Percentiles rank a stretch among this genome's conserved stretches.
Evolutionary conservation across 2,329 filamentous ascomycete genomes (phyloP).

Genomic region (Ascocoryne sarcoides): DNA sequence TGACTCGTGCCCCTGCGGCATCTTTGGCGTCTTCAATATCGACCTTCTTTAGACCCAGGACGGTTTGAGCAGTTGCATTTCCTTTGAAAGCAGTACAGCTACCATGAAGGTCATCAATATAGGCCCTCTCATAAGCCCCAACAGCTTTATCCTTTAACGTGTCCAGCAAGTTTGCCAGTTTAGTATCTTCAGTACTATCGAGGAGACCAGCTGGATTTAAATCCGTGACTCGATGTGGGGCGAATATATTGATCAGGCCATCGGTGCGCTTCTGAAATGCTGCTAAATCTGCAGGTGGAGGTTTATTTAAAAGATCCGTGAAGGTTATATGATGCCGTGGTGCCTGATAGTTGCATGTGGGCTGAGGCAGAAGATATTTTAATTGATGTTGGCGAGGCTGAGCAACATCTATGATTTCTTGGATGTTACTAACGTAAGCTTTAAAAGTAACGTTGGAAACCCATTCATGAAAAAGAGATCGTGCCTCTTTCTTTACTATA

Average conservation of each 20-base stretch:
- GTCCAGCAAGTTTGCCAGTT: not conserved
- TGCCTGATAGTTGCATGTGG: not conserved
- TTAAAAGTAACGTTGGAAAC: not conserved
- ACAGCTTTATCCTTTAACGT: not conserved
- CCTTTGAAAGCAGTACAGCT: not conserved
- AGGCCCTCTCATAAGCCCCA: not conserved
- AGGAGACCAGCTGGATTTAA: too few relatives aligned
- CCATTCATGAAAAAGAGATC: not conserved
- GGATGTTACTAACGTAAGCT: not conserved
- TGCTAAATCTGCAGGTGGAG: too few relatives aligned
- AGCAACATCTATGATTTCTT: not conserved
- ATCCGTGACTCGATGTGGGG: too few relatives aligned
- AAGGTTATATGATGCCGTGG: not conserved
- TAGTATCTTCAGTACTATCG: constrained; percentile 1
- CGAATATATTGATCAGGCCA: too few relatives aligned
- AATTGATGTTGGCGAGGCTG: not conserved
- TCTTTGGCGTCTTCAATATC: not conserved
- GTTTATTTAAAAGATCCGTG: not conserved
- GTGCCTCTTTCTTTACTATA: not conserved
- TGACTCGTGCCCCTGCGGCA: not conserved
- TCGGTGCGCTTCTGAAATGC: too few relatives aligned
- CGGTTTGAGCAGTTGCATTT: not conserved
- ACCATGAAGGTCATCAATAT: not conserved
- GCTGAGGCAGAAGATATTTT: not conserved
- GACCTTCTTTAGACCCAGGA: not conserved